phyloP scores from a whole-genome alignment of 129 eudicot species.

The Artemisia argyi region DNA sequence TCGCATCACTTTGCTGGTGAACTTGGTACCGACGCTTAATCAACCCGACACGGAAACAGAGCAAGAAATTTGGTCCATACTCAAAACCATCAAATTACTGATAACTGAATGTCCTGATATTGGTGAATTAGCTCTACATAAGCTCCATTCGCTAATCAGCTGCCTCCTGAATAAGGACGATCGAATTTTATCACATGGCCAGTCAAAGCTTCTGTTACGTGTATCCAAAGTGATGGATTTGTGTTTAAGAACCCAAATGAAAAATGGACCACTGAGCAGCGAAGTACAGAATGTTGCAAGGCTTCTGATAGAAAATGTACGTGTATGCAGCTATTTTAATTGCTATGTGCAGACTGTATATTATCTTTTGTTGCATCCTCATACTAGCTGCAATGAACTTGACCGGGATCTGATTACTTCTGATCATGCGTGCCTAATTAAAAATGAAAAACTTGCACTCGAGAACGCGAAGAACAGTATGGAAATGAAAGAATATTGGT shows the following conservation, averaged over 20 bases:
- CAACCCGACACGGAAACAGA: conserved; percentile 41
- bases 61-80: conserved; percentile 45
- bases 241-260: conserved; percentile 50
- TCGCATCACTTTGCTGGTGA: conserved; percentile 36
- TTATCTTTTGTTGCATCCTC: conserved; percentile 43
- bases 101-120: conserved; percentile 42
- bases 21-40: conserved; percentile 18
- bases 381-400: conserved; percentile 10
- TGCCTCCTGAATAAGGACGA: conserved; percentile 34
- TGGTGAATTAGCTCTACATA: conserved; percentile 45
- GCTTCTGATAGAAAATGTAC: conserved; percentile 41
- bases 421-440: conserved; percentile 31
- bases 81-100: conserved; percentile 35
- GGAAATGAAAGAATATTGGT: conserved; percentile 57
- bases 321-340: conserved; percentile 46
- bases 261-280: conserved; percentile 28
- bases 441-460: conserved; percentile 42
- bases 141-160: conserved; percentile 35
- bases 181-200: neutral
- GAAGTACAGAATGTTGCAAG: conserved; percentile 40
- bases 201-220: conserved; percentile 42
- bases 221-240: conserved; percentile 40
- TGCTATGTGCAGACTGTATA: conserved; percentile 36
- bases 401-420: neutral
- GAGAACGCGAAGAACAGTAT: conserved; percentile 50